Evolutionary conservation across 2,329 filamentous ascomycete genomes (phyloP).

Genomic region (Dichotomopilus funicola): DNA sequence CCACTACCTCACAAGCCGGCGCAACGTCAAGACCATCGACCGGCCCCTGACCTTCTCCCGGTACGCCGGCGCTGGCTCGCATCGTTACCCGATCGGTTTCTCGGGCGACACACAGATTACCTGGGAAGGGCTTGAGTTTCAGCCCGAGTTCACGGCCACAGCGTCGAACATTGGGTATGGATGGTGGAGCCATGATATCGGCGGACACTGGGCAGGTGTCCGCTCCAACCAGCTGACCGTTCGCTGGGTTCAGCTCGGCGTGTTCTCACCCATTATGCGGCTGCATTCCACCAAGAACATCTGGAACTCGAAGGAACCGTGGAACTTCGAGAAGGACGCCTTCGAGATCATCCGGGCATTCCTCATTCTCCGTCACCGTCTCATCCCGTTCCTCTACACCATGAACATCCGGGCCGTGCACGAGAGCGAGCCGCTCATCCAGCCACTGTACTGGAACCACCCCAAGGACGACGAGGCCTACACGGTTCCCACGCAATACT

Average conservation of each 20-base stretch:
- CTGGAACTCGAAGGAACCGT: constrained; percentile 58
- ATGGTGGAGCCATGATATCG: constrained; percentile 64
- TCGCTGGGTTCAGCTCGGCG: constrained; percentile 57
- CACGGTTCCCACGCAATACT: constrained; percentile 49
- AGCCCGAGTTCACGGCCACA: constrained; percentile 60
- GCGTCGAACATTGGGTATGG: constrained; percentile 62
- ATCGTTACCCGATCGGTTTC: constrained; percentile 59
- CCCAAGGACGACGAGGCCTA: constrained; percentile 46
- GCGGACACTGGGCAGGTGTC: constrained; percentile 52
- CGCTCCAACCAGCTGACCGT: constrained; percentile 53
- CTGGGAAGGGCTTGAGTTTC: constrained; percentile 56
- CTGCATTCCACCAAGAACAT: constrained; percentile 52
- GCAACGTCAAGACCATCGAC: constrained; percentile 31
- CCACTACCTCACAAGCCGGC: constrained; percentile 49
- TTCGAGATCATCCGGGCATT: constrained; percentile 41
- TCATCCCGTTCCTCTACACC: constrained; percentile 55
- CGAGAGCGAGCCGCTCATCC: constrained; percentile 46
- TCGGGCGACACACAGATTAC: constrained; percentile 55
- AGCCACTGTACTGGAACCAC: constrained; percentile 58
- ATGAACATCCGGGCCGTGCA: constrained; percentile 44
- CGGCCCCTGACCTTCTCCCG: constrained; percentile 51
- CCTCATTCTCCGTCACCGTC: constrained; percentile 48
- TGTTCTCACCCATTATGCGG: constrained; percentile 54
- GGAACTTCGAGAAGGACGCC: constrained; percentile 45
- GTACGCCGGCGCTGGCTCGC: constrained; percentile 56